A percentile compares a stretch with the other conserved stretches of the same genome.
Evolutionary conservation across 345 rosid species (phyloP).

Genomic region (Rhodamnia rubescens): DNA sequence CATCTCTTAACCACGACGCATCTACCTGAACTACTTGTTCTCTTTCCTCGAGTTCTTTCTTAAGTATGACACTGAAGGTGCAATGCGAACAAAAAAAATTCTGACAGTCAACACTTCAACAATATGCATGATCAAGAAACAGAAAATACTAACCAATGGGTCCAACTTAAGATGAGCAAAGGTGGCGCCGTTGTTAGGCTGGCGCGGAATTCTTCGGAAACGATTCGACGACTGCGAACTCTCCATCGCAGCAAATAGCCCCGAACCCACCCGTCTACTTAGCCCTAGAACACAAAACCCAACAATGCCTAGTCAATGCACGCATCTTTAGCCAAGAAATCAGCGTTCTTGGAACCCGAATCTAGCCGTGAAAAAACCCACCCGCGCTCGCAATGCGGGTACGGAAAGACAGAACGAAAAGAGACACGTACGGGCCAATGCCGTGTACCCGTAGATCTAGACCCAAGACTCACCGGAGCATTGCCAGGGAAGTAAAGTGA

Average conservation of each 20-base stretch:
- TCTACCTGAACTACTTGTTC: not conserved
- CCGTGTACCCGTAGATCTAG: conserved; percentile 4
- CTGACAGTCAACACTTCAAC: not conserved
- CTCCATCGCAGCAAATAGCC: not conserved
- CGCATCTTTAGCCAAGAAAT: not conserved
- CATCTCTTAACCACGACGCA: not conserved
- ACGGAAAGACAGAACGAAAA: not conserved
- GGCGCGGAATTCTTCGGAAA: conserved; percentile 49
- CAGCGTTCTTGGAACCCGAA: not conserved
- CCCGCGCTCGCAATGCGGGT: conserved; percentile 1
- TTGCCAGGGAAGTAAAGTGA: not conserved
- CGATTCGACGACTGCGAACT: conserved; percentile 21
- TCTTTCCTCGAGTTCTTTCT: not conserved
- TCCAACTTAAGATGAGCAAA: conserved; percentile 43
- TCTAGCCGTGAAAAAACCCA: not conserved
- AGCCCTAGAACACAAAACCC: not conserved
- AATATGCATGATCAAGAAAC: not conserved
- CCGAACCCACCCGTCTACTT: not conserved
- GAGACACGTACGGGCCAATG: not conserved
- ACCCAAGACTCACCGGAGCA: not conserved
- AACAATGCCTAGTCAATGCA: not conserved
- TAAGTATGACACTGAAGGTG: not conserved
- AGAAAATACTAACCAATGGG: conserved; percentile 31
- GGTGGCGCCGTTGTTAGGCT: conserved; percentile 3
- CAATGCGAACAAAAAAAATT: not conserved